Evolutionary conservation across 2,329 filamentous ascomycete species (phyloP).

Genomic region (Colletotrichum sp.): DNA sequence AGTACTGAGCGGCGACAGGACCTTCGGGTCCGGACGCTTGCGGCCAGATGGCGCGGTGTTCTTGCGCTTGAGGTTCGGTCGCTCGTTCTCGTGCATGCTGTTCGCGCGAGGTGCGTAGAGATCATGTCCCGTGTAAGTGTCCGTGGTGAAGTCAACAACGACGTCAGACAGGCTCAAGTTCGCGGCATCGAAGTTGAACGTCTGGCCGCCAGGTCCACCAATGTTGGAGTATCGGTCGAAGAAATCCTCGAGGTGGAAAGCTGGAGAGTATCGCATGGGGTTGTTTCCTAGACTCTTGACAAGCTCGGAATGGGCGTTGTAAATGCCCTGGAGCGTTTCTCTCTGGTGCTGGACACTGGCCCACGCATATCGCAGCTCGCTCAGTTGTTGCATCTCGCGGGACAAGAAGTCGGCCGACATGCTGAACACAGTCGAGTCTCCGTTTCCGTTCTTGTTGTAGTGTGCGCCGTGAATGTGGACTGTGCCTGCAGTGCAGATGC

Average conservation of each 20-base stretch:
- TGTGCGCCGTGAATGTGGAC: constrained; percentile 88
- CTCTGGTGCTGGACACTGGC: constrained; percentile 80
- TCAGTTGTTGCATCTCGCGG: constrained; percentile 80
- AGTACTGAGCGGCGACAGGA: constrained; percentile 36
- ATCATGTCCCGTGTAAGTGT: constrained; percentile 57
- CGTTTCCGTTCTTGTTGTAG: constrained; percentile 65
- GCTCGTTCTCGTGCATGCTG: constrained; percentile 30
- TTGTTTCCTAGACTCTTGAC: constrained; percentile 73
- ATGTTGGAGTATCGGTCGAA: constrained; percentile 78
- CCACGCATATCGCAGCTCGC: constrained; percentile 78
- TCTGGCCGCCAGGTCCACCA: constrained; percentile 61
- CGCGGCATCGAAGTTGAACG: constrained; percentile 72
- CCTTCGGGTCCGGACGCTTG: constrained; percentile 44
- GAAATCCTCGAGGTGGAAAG: constrained; percentile 87
- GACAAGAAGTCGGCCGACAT: constrained; percentile 72
- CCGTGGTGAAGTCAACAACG: constrained; percentile 62
- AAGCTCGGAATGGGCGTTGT: constrained; percentile 80
- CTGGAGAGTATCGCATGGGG: constrained; percentile 75
- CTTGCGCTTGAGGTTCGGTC: constrained; percentile 55
- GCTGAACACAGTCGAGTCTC: constrained; percentile 67
- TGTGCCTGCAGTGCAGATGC: constrained; percentile 84
- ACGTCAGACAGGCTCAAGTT: constrained; percentile 76
- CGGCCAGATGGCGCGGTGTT: constrained; percentile 43
- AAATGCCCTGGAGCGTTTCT: constrained; percentile 79
- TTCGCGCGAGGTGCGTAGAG: constrained; percentile 48